phyloP scores from a whole-genome alignment of 2,329 filamentous ascomycete genomes.

The Chaetomium strumarium region DNA sequence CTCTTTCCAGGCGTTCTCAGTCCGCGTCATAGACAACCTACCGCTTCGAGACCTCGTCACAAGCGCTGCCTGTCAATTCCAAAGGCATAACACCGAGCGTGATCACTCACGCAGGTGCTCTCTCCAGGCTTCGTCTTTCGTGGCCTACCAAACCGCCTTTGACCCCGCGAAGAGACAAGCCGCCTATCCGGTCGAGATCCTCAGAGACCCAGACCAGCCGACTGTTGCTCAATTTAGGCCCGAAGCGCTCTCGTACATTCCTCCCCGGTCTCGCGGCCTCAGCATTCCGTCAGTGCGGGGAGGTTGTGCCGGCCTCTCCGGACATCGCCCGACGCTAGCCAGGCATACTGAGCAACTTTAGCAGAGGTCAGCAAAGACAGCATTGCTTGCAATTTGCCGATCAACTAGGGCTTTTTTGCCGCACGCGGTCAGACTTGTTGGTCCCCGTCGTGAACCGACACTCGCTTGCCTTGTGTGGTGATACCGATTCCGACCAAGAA shows the following conservation, averaged over 20 bases:
- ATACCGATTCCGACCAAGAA: conserved; percentile 27
- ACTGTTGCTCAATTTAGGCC: conserved; percentile 7
- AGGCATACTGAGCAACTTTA: conserved; percentile 8
- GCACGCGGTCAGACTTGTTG: conserved; percentile 8
- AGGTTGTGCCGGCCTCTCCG: conserved; percentile 23
- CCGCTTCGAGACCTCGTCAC: conserved; percentile 5
- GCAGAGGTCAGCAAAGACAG: conserved; percentile 15
- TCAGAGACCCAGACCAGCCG: conserved; percentile 1
- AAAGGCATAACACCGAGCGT: not conserved
- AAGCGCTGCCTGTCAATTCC: conserved; percentile 9
- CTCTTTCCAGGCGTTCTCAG: conserved; percentile 7
- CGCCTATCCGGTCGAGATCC: not conserved
- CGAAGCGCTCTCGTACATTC: not conserved
- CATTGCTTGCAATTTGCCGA: conserved; percentile 7
- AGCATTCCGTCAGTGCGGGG: conserved; percentile 20
- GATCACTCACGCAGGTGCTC: conserved; percentile 3
- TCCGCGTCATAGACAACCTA: conserved; percentile 3
- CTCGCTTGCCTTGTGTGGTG: not conserved
- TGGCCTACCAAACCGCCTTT: not conserved
- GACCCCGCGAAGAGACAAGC: not conserved
- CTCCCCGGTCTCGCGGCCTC: conserved; percentile 2
- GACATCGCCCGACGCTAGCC: conserved; percentile 19
- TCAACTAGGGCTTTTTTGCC: conserved; percentile 1
- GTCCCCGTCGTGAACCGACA: conserved; percentile 1
- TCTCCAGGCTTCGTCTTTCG: not conserved